Evolutionary conservation across 1,284 basidiomycete genomes (phyloP), one percentile per base, ranked within the genome.

Genomic region (Ganoderma meredithae): DNA sequence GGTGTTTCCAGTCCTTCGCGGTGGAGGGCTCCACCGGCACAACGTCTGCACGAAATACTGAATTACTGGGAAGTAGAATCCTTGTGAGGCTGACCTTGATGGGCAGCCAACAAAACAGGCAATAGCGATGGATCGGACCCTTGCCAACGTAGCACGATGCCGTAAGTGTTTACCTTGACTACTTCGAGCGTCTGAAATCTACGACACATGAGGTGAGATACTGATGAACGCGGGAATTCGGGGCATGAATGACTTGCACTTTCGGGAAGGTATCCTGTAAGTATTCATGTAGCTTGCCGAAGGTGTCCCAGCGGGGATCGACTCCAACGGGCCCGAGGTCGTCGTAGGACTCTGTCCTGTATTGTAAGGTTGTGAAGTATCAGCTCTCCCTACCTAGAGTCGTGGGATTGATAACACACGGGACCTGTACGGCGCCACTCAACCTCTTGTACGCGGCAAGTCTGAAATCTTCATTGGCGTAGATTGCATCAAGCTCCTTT

Each of bases 91-190:
- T 25, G 62, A 84, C 89, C 90, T 81, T 92, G 88, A 74, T 93
- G 91, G 0, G 83, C 90, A 17, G 86, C 84, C 52, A 94, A 77
- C 43, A 93, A 79, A 1, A 92, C 75, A 0, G 92, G 92, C 73
- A 89, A 88, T 64, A 90, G 80, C 2, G 78, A 75, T 1, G 75
- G 58, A 69, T 90, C 81, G 0, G 83, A 83, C 31, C 92, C 93
- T 53, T 82, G 75, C 86, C 90, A 91, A 31, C 87, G 85, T 71
- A 85, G 89, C 0, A 93, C 81, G 13, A 93, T 79, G 0, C 87
- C 91, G 69, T 90, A 88, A 0, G 86, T 86, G 72, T 90, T 89
- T 65, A 94, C 85, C 69, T 85, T 85, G 1, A 84, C 85, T 60
- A 89, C 75, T 19, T 82, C 76, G 17, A 90, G 80, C 22, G 78